Percentiles rank a stretch among this genome's conserved stretches.
These are phyloP conservation scores for Candida silvicultrix DNA, from an alignment of 805 yeast species.

Conservation along the genomic window DNA sequence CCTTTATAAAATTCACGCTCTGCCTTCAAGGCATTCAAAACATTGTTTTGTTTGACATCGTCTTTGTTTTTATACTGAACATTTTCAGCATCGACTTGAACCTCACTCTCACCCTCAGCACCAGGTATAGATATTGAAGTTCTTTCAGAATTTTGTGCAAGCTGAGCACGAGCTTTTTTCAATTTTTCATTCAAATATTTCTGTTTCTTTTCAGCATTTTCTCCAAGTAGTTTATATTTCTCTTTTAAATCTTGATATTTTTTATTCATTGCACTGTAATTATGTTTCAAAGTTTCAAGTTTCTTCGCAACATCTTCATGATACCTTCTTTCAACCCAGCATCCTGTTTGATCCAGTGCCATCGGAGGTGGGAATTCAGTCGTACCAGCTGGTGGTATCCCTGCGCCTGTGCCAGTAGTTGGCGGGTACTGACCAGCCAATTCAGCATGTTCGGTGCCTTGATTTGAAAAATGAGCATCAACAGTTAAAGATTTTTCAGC, in stretches of 20 bases:
- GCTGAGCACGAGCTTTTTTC: background rate
- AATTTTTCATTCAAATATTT: background rate
- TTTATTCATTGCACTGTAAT: background rate
- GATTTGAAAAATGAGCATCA: background rate
- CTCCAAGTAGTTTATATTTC: background rate
- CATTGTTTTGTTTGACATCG: too few species aligned
- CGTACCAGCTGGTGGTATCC: background rate
- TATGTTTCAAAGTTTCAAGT: background rate
- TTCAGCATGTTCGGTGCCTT: background rate
- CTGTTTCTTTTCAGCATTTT: background rate
- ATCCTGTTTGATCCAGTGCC: background rate
- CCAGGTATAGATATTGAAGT: background rate
- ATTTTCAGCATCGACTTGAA: background rate
- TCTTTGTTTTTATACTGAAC: background rate
- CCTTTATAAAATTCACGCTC: conserved; percentile 4
- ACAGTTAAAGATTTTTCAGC: background rate
- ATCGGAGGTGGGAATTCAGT: background rate
- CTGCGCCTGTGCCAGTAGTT: background rate
- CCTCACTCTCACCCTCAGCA: background rate
- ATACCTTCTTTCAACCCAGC: background rate
- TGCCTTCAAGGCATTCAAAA: background rate
- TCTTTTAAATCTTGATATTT: background rate
- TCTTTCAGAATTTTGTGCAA: background rate
- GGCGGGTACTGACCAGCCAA: background rate
- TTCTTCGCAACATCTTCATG: background rate